Percentiles rank a stretch among this genome's conserved stretches.
These are phyloP conservation scores for Fagopyrum tataricum DNA, from an alignment of 148 eudicot genomes.

Conservation along the genomic window DNA sequence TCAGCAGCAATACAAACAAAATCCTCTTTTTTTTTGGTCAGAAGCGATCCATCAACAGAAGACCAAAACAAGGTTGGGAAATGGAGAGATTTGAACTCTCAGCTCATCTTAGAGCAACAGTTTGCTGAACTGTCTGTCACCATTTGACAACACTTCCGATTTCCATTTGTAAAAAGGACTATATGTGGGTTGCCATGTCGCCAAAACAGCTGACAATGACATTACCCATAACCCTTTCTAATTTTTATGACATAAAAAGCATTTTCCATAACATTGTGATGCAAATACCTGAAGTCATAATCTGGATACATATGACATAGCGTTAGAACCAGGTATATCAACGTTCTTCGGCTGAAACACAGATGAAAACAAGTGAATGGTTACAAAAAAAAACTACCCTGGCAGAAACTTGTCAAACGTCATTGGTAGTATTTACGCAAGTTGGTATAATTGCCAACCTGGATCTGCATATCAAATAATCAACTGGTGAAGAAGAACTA, in stretches of 20 bases:
- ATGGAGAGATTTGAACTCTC: conserved; percentile 99
- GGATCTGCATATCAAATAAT: conserved; percentile 60
- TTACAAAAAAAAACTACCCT: neutral
- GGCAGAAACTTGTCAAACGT: neutral
- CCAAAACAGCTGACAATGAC: conserved; percentile 95
- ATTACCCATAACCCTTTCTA: conserved; percentile 91
- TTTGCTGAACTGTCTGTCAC: conserved; percentile 87
- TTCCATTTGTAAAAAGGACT: conserved; percentile 42
- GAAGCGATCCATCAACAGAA: neutral
- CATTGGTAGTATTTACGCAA: conserved; percentile 6
- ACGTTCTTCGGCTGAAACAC: conserved; percentile 72
- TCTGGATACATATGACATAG: conserved; percentile 93
- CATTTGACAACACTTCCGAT: conserved; percentile 99
- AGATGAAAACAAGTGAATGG: conserved; percentile 17
- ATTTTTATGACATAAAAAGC: conserved; percentile 1
- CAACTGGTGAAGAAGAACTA: conserved; percentile 74
- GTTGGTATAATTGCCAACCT: conserved; percentile 38
- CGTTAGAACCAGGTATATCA: conserved; percentile 82
- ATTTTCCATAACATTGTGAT: conserved; percentile 11
- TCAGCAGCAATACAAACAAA: neutral
- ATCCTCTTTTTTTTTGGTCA: too few species aligned
- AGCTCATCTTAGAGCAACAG: conserved; percentile 99
- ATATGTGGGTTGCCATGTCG: conserved; percentile 96
- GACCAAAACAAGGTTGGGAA: conserved; percentile 50
- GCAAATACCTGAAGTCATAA: conserved; percentile 91